A percentile compares a stretch with the other conserved stretches of the same genome.
Conservation (phyloP, 2,329 filamentous ascomycete species). For the Fusarium sp. region DNA sequence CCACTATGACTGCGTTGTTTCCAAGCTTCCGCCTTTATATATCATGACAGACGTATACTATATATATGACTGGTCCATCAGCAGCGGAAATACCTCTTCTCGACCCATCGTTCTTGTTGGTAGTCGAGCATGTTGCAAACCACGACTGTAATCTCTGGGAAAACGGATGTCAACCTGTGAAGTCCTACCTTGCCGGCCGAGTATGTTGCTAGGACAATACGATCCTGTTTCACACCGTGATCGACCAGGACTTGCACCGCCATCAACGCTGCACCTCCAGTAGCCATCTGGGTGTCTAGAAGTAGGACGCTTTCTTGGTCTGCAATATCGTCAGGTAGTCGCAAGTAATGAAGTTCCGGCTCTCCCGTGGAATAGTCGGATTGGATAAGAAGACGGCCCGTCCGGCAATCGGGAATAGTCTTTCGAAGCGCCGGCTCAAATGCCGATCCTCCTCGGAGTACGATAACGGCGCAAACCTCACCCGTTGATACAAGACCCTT, state of each 20-base stretch:
- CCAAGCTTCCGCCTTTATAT: neutral
- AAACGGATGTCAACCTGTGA: conserved; percentile 87
- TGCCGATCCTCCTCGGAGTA: conserved; percentile 87
- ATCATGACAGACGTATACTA: conserved; percentile 14
- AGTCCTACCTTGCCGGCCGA: conserved; percentile 86
- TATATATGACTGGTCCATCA: conserved; percentile 49
- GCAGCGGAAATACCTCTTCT: conserved; percentile 90
- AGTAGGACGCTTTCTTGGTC: conserved; percentile 84
- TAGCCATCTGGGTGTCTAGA: conserved; percentile 93
- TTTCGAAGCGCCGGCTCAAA: conserved; percentile 89
- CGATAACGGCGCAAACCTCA: conserved; percentile 83
- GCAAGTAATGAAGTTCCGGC: conserved; percentile 90
- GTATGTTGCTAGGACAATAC: conserved; percentile 93
- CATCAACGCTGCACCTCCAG: conserved; percentile 87
- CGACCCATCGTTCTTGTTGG: conserved; percentile 87
- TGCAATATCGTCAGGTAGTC: conserved; percentile 77
- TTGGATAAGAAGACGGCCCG: conserved; percentile 89
- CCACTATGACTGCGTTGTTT: neutral
- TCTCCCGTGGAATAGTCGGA: conserved; percentile 86
- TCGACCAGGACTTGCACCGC: conserved; percentile 95
- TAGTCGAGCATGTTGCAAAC: conserved; percentile 84
- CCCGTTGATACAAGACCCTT: conserved; percentile 75
- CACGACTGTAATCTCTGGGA: conserved; percentile 86
- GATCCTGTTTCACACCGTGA: conserved; percentile 85
- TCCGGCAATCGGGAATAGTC: conserved; percentile 91